Conservation (phyloP, 441 rosid genomes). For the Euphorbia schlechtendalii region DNA sequence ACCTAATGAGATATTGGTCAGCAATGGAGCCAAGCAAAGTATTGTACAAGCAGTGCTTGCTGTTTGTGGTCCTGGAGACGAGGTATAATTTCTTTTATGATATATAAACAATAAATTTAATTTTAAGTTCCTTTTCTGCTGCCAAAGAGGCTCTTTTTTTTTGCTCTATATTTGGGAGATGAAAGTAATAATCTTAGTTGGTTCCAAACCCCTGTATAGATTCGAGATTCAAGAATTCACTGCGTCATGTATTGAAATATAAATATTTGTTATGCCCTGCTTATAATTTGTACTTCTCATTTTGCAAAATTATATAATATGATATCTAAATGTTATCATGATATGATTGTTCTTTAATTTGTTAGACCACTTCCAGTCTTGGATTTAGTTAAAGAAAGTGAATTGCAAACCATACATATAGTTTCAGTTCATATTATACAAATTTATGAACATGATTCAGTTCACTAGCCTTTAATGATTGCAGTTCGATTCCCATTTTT, state of each 20-base stretch:
- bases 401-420: not conserved
- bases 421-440: not conserved
- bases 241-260: no score
- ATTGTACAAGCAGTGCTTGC: slow-evolving; percentile 75
- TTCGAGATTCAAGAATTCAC: no score
- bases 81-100: slow-evolving; percentile 54
- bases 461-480: not conserved
- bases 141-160: not conserved
- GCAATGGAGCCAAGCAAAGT: slow-evolving; percentile 96
- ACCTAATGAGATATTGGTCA: slow-evolving; percentile 81
- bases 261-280: no score
- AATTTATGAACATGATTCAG: not conserved
- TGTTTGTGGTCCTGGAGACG: slow-evolving; percentile 90
- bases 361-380: no score
- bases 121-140: slow-evolving; percentile 7
- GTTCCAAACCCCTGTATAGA: no score
- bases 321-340: no score
- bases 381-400: no score
- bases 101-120: not conserved
- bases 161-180: no score
- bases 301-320: no score
- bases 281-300: no score
- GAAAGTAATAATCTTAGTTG: no score
- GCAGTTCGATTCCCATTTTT: slow-evolving; percentile 3
- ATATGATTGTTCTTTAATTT: no score